Evolutionary conservation across 2,329 filamentous ascomycete genomes (phyloP).

Genomic region (Rhexocercosporidium sp.): DNA sequence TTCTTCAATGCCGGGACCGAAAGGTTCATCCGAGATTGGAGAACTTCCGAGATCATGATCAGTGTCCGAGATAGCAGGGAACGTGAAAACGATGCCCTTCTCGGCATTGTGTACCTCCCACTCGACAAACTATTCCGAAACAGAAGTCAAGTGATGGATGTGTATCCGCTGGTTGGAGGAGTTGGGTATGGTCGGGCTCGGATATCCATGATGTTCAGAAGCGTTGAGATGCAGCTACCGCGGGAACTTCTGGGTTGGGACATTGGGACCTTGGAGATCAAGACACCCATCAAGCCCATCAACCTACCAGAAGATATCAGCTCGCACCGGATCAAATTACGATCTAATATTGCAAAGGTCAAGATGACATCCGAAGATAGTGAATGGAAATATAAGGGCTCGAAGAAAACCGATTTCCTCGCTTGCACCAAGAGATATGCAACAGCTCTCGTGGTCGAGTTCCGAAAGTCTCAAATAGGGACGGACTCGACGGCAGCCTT

Average conservation of each 20-base stretch:
- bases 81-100: constrained; percentile 71
- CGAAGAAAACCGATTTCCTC: constrained; percentile 52
- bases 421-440: constrained; percentile 67
- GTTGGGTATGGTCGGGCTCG: constrained; percentile 73
- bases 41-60: constrained; percentile 69
- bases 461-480: constrained; percentile 59
- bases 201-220: constrained; percentile 76
- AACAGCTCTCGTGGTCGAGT: constrained; percentile 60
- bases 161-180: constrained; percentile 71
- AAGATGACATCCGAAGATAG: constrained; percentile 50
- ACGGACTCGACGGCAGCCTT: constrained; percentile 64
- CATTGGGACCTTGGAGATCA: constrained; percentile 71
- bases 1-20: constrained; percentile 82
- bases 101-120: constrained; percentile 74
- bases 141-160: constrained; percentile 67
- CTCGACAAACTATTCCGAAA: constrained; percentile 65
- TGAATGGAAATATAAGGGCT: constrained; percentile 57
- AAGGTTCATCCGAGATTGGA: constrained; percentile 72
- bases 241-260: constrained; percentile 69
- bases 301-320: constrained; percentile 53
- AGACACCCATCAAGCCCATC: constrained; percentile 54
- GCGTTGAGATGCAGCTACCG: constrained; percentile 66
- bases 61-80: constrained; percentile 70
- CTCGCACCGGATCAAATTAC: constrained; percentile 58
- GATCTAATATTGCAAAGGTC: constrained; percentile 62